These are phyloP conservation scores for Aspergillus ostianus DNA, from an alignment of 495 filamentous ascomycete species.

Conservation along the genomic window DNA sequence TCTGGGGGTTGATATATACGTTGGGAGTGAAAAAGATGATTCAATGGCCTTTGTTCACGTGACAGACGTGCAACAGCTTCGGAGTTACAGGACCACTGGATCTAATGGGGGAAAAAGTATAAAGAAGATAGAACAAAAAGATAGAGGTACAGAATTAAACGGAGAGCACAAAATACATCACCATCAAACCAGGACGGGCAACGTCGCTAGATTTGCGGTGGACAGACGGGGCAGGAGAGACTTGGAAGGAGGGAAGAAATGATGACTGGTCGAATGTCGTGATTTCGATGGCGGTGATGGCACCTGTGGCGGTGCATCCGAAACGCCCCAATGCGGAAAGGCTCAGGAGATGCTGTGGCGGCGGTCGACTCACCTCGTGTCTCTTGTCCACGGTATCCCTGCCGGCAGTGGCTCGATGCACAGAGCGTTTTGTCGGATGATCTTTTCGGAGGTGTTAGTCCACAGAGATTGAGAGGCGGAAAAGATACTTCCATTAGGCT, in stretches of 20 bases:
- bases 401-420: constrained; percentile 4
- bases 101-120: background rate
- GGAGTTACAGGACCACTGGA: background rate
- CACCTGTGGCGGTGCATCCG: constrained; percentile 10
- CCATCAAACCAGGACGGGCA: background rate
- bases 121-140: background rate
- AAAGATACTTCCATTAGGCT: background rate
- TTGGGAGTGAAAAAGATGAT: background rate
- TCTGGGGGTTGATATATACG: background rate
- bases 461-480: too few species aligned
- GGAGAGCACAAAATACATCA: background rate
- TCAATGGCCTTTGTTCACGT: constrained; percentile 5
- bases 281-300: constrained; percentile 14
- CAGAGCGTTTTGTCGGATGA: background rate
- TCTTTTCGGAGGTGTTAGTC: background rate
- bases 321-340: background rate
- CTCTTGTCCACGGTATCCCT: background rate
- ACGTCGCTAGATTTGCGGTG: background rate
- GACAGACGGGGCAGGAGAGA: background rate
- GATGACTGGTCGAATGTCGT: constrained; percentile 9
- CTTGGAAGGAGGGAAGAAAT: constrained; percentile 2
- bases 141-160: background rate
- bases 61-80: background rate
- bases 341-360: too few species aligned
- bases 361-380: constrained; percentile 1